phyloP scores from a whole-genome alignment of 2,329 filamentous ascomycete genomes.

The Coniosporium tulheliwenetii region DNA sequence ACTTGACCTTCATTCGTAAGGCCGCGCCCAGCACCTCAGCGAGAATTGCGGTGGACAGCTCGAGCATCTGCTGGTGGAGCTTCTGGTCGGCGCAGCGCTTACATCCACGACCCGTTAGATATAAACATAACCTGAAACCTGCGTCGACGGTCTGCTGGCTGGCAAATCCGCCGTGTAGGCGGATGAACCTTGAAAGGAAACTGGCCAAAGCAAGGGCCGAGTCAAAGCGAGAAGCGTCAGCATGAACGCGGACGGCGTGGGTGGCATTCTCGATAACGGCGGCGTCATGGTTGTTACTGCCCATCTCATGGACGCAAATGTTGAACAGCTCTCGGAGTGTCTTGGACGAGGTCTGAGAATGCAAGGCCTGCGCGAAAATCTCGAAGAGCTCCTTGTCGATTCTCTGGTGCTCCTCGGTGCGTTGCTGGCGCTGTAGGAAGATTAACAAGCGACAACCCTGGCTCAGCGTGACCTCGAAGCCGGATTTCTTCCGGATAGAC shows the following conservation, averaged over 20 bases:
- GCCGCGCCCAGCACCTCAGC: constrained; percentile 27
- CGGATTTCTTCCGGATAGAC: constrained; percentile 9
- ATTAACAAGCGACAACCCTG: constrained; percentile 24
- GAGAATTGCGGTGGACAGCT: constrained; percentile 23
- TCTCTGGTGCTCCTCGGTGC: constrained; percentile 25
- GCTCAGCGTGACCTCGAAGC: constrained; percentile 15
- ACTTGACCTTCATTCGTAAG: constrained; percentile 25
- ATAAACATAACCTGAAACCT: constrained; percentile 30
- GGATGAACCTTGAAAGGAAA: constrained; percentile 23
- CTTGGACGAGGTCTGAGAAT: constrained; percentile 17
- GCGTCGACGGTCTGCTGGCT: constrained; percentile 21
- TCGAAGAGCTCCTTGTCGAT: constrained; percentile 18
- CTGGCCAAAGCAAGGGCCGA: too few relatives aligned
- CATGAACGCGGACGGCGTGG: constrained; percentile 11
- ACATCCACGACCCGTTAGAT: constrained; percentile 26
- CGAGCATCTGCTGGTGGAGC: constrained; percentile 18
- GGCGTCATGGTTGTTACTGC: constrained; percentile 6
- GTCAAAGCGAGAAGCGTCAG: too few relatives aligned
- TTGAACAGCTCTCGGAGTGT: constrained; percentile 18
- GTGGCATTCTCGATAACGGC: constrained; percentile 25
- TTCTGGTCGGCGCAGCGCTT: constrained; percentile 18
- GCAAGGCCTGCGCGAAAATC: constrained; percentile 10
- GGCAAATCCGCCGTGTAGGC: constrained; percentile 26
- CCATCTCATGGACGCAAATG: constrained; percentile 1
- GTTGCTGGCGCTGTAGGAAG: constrained; percentile 16